phyloP scores from a whole-genome alignment of 2,329 filamentous ascomycete species.

The Aspergillus unguis region DNA sequence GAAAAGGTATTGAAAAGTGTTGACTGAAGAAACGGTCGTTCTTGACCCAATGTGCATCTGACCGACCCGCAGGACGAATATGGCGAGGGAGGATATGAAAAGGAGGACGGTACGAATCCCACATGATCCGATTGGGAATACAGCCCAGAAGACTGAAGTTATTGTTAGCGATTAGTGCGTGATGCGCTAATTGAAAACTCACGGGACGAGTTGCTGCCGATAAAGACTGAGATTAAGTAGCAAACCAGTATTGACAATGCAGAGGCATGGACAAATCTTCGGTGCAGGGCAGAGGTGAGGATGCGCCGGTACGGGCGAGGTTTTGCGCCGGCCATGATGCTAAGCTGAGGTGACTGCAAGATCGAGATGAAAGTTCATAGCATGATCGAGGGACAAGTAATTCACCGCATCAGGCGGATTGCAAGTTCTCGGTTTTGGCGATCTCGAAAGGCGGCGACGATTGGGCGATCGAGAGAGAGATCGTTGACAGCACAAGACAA shows the following conservation, averaged over 20 bases:
- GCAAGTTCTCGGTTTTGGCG: background rate
- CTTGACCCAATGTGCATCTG: constrained; percentile 73
- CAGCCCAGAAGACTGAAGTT: constrained; percentile 70
- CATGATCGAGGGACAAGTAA: constrained; percentile 18
- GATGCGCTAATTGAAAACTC: constrained; percentile 34
- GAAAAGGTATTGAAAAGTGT: constrained; percentile 59
- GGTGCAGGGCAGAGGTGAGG: constrained; percentile 81
- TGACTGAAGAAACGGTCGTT: constrained; percentile 66
- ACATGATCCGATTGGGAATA: constrained; percentile 75
- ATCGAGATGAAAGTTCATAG: constrained; percentile 22
- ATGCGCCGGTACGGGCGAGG: constrained; percentile 74
- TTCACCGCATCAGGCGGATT: background rate
- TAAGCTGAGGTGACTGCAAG: constrained; percentile 22
- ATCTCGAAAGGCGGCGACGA: constrained; percentile 8
- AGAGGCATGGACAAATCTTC: constrained; percentile 77
- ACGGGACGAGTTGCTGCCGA: constrained; percentile 70
- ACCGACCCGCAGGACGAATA: constrained; percentile 82
- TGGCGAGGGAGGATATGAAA: constrained; percentile 69
- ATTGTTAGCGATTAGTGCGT: background rate
- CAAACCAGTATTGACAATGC: constrained; percentile 66
- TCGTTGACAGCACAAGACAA: too few relatives aligned
- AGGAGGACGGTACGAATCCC: constrained; percentile 72
- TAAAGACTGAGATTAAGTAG: constrained; percentile 67
- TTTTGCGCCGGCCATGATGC: constrained; percentile 37
- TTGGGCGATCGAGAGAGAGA: too few relatives aligned